phyloP scores from a whole-genome alignment of 352 stramenopile genomes.

The Globisporangium solare region DNA sequence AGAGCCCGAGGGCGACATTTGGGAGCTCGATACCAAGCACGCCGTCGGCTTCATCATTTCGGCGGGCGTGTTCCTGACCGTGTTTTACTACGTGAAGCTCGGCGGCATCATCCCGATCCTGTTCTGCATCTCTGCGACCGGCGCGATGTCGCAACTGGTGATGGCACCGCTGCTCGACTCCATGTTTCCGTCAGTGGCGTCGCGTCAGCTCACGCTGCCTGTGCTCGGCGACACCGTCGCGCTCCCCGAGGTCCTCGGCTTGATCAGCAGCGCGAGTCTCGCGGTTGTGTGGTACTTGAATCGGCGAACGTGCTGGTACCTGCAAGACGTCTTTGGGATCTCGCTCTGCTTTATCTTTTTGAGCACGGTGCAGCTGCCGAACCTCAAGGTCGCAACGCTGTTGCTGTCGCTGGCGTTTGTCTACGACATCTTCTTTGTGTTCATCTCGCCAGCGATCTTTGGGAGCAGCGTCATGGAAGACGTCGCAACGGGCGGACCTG shows the following conservation, averaged over 20 bases:
- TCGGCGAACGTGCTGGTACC: conserved; percentile 65
- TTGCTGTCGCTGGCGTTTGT: conserved; percentile 90
- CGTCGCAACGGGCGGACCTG: conserved; percentile 87
- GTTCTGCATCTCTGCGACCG: conserved; percentile 52
- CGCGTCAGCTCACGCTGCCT: conserved; percentile 30
- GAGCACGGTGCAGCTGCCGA: conserved; percentile 87
- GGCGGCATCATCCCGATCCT: conserved; percentile 53
- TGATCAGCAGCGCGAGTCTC: conserved; percentile 30
- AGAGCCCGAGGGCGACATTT: conserved; percentile 26
- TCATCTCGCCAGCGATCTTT: conserved; percentile 89
- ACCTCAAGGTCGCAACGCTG: conserved; percentile 86
- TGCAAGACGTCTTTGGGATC: conserved; percentile 91
- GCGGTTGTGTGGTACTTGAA: conserved; percentile 61
- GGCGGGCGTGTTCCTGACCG: conserved; percentile 51
- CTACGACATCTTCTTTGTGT: conserved; percentile 97
- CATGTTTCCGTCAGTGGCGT: conserved; percentile 27
- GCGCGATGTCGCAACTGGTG: conserved; percentile 54
- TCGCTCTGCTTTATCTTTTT: conserved; percentile 93
- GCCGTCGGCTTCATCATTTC: conserved; percentile 62
- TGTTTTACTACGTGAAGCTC: conserved; percentile 74
- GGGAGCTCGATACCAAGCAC: conserved; percentile 55
- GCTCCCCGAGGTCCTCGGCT: conserved; percentile 44
- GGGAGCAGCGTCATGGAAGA: conserved; percentile 91
- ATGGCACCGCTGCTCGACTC: conserved; percentile 32
- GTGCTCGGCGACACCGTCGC: conserved; percentile 32